Percentiles rank a stretch among this genome's conserved stretches.
phyloP scores from a whole-genome alignment of 169 alveolate species.

The Plasmodium knowlesi region DNA sequence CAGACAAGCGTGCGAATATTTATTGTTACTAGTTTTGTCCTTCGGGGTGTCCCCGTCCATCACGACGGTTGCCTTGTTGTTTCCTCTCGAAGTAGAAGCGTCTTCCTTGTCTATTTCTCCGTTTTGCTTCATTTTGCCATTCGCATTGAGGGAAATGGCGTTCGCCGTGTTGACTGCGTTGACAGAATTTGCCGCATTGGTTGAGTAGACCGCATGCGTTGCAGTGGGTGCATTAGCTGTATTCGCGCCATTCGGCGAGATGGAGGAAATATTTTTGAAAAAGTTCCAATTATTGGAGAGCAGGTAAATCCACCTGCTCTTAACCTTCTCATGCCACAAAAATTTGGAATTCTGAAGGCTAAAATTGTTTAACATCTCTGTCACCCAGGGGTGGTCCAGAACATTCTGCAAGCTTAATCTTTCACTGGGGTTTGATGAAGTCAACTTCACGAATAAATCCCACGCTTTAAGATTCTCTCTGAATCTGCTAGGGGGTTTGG shows the following conservation, averaged over 20 bases:
- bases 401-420: conserved; percentile 84
- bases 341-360: conserved; percentile 56
- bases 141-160: conserved; percentile 17
- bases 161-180: not conserved
- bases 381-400: conserved; percentile 83
- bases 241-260: not conserved
- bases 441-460: conserved; percentile 87
- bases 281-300: conserved; percentile 69
- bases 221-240: not conserved
- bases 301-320: conserved; percentile 65
- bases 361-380: conserved; percentile 70
- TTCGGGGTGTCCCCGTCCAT: not conserved
- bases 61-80: conserved; percentile 15
- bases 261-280: conserved; percentile 64
- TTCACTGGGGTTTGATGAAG: conserved; percentile 83
- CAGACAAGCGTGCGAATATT: conserved; percentile 32
- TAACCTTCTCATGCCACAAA: conserved; percentile 66
- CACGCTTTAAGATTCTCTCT: conserved; percentile 80
- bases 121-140: not conserved
- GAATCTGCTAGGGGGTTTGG: conserved; percentile 81
- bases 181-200: not conserved
- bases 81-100: not conserved
- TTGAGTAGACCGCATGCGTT: not conserved
- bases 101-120: conserved; percentile 2
- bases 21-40: not conserved